phyloP scores from a whole-genome alignment of 2,329 filamentous ascomycete genomes.

The Septoria linicola region DNA sequence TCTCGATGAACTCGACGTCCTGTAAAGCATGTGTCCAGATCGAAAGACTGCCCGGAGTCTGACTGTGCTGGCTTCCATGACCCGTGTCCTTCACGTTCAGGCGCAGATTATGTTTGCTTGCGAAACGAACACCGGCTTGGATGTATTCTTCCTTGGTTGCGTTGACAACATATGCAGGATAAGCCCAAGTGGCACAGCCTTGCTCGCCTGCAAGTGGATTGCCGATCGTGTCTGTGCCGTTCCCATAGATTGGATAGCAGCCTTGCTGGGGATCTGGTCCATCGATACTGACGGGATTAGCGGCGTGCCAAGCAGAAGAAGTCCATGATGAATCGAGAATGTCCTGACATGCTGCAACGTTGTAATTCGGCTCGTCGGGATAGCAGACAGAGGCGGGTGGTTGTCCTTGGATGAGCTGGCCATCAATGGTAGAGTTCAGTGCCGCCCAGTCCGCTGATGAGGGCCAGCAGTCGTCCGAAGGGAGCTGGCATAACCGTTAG shows the following conservation, averaged over 20 bases:
- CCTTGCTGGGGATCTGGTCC: neutral
- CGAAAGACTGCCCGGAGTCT: constrained; percentile 4
- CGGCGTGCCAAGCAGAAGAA: constrained; percentile 13
- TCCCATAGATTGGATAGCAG: constrained; percentile 11
- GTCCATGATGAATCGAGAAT: constrained; percentile 4
- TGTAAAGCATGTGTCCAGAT: constrained; percentile 26
- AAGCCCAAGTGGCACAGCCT: neutral
- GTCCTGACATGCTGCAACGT: constrained; percentile 13
- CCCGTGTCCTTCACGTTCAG: constrained; percentile 48
- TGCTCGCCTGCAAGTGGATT: neutral
- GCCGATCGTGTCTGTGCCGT: constrained; percentile 12
- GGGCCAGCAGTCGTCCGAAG: constrained; percentile 38
- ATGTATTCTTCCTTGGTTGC: constrained; percentile 6
- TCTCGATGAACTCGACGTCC: constrained; percentile 10
- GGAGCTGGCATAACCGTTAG: too few relatives aligned
- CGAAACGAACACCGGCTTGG: constrained; percentile 7
- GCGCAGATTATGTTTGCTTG: constrained; percentile 48
- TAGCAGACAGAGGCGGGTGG: constrained; percentile 41
- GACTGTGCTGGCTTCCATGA: constrained; percentile 28
- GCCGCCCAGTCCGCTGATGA: constrained; percentile 32
- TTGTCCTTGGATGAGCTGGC: constrained; percentile 36
- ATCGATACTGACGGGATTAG: constrained; percentile 12
- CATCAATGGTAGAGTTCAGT: constrained; percentile 38
- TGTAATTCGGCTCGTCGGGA: constrained; percentile 19
- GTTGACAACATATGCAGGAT: constrained; percentile 13